phyloP scores from a whole-genome alignment of 1,284 basidiomycete species.

The Rhodofomes roseus region DNA sequence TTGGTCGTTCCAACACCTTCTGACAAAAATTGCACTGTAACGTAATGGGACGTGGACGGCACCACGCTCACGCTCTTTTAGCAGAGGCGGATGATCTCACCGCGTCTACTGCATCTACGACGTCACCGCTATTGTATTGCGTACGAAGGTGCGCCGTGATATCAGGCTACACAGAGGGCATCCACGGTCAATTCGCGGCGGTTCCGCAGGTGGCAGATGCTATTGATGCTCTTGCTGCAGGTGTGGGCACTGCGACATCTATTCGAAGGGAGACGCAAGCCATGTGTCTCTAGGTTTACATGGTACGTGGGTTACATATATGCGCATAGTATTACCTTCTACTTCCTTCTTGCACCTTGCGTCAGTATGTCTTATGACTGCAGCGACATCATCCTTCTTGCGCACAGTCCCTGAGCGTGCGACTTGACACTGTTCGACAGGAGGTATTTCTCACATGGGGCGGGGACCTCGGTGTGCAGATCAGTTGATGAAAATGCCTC shows the following conservation, averaged over 20 bases:
- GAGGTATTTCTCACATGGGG: neutral
- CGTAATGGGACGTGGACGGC: neutral
- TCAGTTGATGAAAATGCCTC: neutral
- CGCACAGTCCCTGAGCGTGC: too few species aligned
- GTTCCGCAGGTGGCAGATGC: neutral
- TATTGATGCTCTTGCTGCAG: neutral
- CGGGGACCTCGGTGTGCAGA: neutral
- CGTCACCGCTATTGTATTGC: neutral
- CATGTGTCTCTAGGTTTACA: neutral
- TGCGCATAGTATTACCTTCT: too few species aligned
- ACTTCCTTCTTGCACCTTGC: too few species aligned
- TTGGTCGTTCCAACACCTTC: too few species aligned
- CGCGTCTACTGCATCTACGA: too few species aligned
- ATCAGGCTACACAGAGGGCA: neutral
- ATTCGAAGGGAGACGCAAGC: neutral
- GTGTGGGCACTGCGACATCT: too few species aligned
- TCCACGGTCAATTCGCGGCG: neutral
- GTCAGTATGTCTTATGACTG: neutral
- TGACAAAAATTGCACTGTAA: too few species aligned
- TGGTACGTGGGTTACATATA: too few species aligned
- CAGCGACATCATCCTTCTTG: too few species aligned
- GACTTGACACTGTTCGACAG: neutral
- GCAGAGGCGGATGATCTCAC: too few species aligned
- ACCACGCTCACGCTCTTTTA: too few species aligned
- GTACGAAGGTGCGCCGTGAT: neutral